phyloP scores from a whole-genome alignment of 2,329 filamentous ascomycete genomes.

The Macrophomina phaseolina region DNA sequence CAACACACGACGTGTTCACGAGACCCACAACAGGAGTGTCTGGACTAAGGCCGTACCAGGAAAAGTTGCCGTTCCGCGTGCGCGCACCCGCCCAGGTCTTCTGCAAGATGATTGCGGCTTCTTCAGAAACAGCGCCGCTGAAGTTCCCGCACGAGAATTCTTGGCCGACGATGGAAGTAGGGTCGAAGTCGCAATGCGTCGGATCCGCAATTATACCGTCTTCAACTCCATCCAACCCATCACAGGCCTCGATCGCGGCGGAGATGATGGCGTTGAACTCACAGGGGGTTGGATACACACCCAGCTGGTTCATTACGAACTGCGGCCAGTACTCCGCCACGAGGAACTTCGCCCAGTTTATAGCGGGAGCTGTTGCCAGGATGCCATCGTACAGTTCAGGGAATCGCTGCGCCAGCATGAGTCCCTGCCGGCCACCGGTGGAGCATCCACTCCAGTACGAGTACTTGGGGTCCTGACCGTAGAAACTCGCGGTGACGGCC shows the following conservation, averaged over 20 bases:
- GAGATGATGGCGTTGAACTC: slow-evolving; percentile 29
- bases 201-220: slow-evolving; percentile 9
- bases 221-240: slow-evolving; percentile 30
- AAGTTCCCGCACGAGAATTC: slow-evolving; percentile 34
- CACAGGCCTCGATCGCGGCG: slow-evolving; percentile 28
- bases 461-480: slow-evolving; percentile 36
- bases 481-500: slow-evolving; percentile 25
- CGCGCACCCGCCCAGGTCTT: slow-evolving; percentile 41
- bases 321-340: slow-evolving; percentile 38
- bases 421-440: slow-evolving; percentile 46
- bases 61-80: slow-evolving; percentile 31
- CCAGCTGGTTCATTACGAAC: slow-evolving; percentile 38
- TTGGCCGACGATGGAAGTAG: slow-evolving; percentile 35
- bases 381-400: slow-evolving; percentile 49
- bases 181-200: background rate
- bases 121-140: slow-evolving; percentile 34
- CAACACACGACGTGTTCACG: slow-evolving; percentile 26
- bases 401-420: slow-evolving; percentile 46
- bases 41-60: slow-evolving; percentile 44
- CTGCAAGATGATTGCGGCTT: slow-evolving; percentile 39
- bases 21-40: slow-evolving; percentile 38
- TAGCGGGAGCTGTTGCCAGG: slow-evolving; percentile 46
- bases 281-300: slow-evolving; percentile 32
- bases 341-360: slow-evolving; percentile 41
- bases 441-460: slow-evolving; percentile 49